Conservation (phyloP, 192 early-diverging fungal species). For the Coemansia sp. region DNA sequence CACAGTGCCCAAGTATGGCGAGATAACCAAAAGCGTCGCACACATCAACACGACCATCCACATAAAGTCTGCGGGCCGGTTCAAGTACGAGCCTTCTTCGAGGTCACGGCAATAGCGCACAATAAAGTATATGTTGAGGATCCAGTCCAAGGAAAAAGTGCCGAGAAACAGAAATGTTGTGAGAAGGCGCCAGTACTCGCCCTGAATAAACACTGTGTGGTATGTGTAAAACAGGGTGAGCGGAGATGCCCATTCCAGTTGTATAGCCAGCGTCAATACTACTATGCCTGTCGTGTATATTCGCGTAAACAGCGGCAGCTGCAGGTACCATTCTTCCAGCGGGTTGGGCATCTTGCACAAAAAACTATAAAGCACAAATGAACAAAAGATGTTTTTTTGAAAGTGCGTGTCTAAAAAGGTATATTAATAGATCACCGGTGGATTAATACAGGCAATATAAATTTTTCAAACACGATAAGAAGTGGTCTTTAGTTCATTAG, state of each 20-base stretch:
- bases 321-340: slow-evolving; percentile 87
- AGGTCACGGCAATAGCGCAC: slow-evolving; percentile 86
- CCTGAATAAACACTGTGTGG: slow-evolving; percentile 63
- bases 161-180: slow-evolving; percentile 97
- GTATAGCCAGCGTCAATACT: slow-evolving; percentile 76
- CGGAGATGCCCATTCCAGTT: slow-evolving; percentile 77
- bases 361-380: neutral
- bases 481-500: neutral
- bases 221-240: slow-evolving; percentile 83
- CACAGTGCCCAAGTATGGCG: slow-evolving; percentile 54
- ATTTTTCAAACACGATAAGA: neutral
- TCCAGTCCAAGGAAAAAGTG: slow-evolving; percentile 81
- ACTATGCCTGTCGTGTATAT: slow-evolving; percentile 81
- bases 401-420: neutral
- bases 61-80: slow-evolving; percentile 87
- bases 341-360: slow-evolving; percentile 53
- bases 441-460: neutral
- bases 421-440: neutral
- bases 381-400: neutral
- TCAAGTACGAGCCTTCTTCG: slow-evolving; percentile 91
- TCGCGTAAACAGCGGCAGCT: slow-evolving; percentile 83
- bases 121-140: slow-evolving; percentile 92
- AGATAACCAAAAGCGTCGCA: slow-evolving; percentile 52
- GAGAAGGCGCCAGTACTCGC: slow-evolving; percentile 88
- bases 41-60: slow-evolving; percentile 81